Base-by-base conservation (phyloP, 176 grass and related monocot genomes). In the Echinochloa phyllopogon region DNA sequence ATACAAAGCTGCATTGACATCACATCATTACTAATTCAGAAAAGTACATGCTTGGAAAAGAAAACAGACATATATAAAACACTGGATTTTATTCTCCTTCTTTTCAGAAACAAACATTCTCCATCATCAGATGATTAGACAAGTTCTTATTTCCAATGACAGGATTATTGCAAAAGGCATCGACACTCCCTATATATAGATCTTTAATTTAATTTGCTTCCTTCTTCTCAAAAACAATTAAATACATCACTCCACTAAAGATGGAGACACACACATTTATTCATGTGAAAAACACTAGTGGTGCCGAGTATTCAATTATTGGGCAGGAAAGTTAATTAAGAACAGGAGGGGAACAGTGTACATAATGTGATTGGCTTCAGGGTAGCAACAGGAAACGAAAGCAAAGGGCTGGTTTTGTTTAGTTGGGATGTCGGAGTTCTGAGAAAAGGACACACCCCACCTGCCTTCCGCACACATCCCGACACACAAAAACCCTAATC, bases 401-500 rank as follows among this genome's bases (percentile, higher is more conserved):
- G 66, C 48, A n/a, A 23, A 82, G 53, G 29, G 74, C 21, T 79
- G 57, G 79, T 83, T 87, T 83, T 84, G 70, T 89, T 86, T 86
- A 79, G 81, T 90, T 90, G 84, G 45, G 71, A 87, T 75, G 77
- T 87, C n/a, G 50, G 70, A 78, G 91, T 82, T 82, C 27, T 50
- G 39, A 84, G 86, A 91, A 69, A 86, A 79, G 65, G 72, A 85
- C 86, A 75, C 80, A 83, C 81, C 85, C 71, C 71, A 87, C 75
- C 83, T 71, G 80, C 79, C 83, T 75, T 71, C 51, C 11, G 24
- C 17, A 39, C 80, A 37, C 83, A 73, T 60, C 80, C 69, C 57
- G 45, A 77, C 65, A 49, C 66, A 45, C 12, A 77, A 61, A 87
- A 93, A 91, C 78, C 87, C 85, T 94, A 94, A 97, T 65, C 78